Evolutionary conservation across 495 filamentous ascomycete species (phyloP).

Genomic region (Bacidia gigantensis): DNA sequence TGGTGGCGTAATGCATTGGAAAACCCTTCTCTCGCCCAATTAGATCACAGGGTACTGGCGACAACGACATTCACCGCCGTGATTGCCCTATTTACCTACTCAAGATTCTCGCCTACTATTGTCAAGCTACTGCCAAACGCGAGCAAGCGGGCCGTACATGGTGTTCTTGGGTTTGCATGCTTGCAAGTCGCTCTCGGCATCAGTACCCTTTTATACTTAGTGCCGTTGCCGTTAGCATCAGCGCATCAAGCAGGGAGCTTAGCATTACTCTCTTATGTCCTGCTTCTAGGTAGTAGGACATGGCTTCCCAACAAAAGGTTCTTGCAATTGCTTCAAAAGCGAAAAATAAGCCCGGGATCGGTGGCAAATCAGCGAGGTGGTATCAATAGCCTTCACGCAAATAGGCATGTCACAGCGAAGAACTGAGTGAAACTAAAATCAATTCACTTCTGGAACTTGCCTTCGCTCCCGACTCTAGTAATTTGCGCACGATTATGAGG

Average conservation of each 20-base stretch:
- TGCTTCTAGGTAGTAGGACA: conserved; percentile 57
- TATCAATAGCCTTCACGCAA: too few species aligned
- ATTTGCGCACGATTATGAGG: too few species aligned
- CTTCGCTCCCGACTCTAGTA: too few species aligned
- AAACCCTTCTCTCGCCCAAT: conserved; percentile 86
- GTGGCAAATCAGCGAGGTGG: not conserved
- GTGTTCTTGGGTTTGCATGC: conserved; percentile 68
- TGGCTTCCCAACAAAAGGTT: conserved; percentile 40
- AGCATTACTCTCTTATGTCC: conserved; percentile 65
- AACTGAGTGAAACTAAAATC: too few species aligned
- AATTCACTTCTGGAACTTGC: too few species aligned
- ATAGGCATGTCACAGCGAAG: too few species aligned
- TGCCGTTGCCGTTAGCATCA: conserved; percentile 76
- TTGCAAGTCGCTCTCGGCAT: conserved; percentile 80
- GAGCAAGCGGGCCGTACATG: conserved; percentile 57
- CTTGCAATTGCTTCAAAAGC: conserved; percentile 25
- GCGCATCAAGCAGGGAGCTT: conserved; percentile 87
- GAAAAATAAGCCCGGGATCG: not conserved
- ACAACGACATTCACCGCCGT: conserved; percentile 77
- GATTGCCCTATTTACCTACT: conserved; percentile 62
- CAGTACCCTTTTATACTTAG: conserved; percentile 79
- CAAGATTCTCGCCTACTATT: conserved; percentile 47
- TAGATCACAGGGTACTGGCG: conserved; percentile 88
- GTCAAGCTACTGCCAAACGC: conserved; percentile 47
- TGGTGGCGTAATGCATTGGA: conserved; percentile 96